A percentile compares a stretch with the other conserved stretches of the same genome.
phyloP scores from a whole-genome alignment of 202 grass and related monocot genomes.

The Schoenoplectus triqueter region DNA sequence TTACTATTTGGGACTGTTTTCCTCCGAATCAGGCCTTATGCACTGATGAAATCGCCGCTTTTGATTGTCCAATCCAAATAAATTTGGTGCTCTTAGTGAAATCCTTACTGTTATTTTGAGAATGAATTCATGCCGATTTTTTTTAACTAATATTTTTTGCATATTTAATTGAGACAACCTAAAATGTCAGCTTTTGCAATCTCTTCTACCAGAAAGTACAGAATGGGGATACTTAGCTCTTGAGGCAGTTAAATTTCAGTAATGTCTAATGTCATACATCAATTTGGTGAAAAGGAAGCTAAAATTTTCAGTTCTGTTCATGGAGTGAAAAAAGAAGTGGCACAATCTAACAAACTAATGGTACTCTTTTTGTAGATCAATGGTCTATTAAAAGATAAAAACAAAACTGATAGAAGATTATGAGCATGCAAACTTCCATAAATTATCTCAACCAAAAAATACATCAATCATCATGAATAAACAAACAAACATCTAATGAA shows the following conservation, averaged over 20 bases:
- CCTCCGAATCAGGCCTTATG: neutral
- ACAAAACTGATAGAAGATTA: neutral
- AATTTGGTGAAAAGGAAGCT: neutral
- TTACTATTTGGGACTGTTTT: neutral
- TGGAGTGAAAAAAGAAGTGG: neutral
- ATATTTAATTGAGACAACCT: neutral
- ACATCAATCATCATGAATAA: neutral
- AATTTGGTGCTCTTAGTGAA: no score
- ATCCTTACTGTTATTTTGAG: no score
- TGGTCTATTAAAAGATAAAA: neutral
- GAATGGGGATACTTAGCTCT: no score
- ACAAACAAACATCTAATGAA: neutral
- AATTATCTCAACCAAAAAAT: conserved; percentile 6
- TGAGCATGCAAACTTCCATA: no score
- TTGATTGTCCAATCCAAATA: neutral
- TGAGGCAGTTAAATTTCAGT: no score
- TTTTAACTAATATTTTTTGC: neutral
- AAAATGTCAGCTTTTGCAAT: neutral
- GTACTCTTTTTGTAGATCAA: neutral
- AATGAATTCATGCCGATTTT: no score
- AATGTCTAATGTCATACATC: neutral
- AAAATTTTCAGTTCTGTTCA: neutral
- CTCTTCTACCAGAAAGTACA: no score
- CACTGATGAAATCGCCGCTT: neutral
- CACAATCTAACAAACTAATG: neutral